Evolutionary conservation across 148 eudicot genomes (phyloP), one percentile per base, ranked within the genome.

Genomic region (Camellia granthamiana): DNA sequence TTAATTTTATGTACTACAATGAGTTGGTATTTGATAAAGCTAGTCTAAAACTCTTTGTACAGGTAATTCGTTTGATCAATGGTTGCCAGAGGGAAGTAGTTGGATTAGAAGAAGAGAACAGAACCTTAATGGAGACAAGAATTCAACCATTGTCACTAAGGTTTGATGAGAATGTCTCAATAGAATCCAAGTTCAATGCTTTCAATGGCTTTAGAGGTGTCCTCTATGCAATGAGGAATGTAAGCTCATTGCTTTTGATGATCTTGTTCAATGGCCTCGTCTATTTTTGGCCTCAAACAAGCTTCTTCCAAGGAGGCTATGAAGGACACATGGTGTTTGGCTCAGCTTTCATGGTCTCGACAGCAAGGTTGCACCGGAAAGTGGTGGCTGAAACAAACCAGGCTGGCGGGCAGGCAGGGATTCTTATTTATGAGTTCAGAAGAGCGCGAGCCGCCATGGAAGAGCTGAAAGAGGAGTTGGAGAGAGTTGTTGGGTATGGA

Each of bases 21-120:
- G 38, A 30, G 38, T 30, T 30, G 38, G 38, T 30, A 30, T 30
- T 30, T 30, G 38, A 30, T 30, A 30, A 30, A 1, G 38, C 38
- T 30, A 30, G 38, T 30, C 38, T 30, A 30, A 30, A 30, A 30
- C 38, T 61, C 83, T 19, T 72, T 41, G 73, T 56, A 41, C 84
- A 89, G 91, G 81, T 89, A 56, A 68, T 85, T 47, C 80, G 88
- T 76, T 75, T 88, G 62, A 82, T 89, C 84, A 72, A 19, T 60
- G 80, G 84, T 15, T 83, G 90, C 79, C 88, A 83, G 72, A 87
- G 88, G 81, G 91, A 87, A 81, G 83, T 74, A 42, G 76, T 78
- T n/a, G 89, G 87, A 52, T 58, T 87, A 23, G 89, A 87, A 69
- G 88, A 89, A 74, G 91, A 89, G 56, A 89, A 87, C 69, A 83